Base-by-base conservation (phyloP, 2,329 filamentous ascomycete genomes). In the Chrysoporthe deuterocubensis region DNA sequence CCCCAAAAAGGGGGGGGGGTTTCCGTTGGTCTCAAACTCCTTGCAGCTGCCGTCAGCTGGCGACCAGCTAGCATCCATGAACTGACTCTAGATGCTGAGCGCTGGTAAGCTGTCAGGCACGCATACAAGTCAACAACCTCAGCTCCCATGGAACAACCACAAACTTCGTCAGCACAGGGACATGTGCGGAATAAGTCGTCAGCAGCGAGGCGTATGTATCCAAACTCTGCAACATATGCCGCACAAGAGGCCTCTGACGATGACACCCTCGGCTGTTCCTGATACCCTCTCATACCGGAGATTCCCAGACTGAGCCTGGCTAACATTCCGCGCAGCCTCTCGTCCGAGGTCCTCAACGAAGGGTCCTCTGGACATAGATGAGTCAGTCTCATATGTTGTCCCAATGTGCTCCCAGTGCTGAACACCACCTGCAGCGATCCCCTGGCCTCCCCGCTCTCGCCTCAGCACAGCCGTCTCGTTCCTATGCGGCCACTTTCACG, bases 341-440 rank as follows among this genome's bases (percentile, higher is more conserved):
- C 81, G 89, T 57, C 86, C 90, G 9, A 84, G 90, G 62, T 88
- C 90, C 54, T 86, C 90, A 57, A 96, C 93, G 4, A 92, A 89
- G 78, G 93, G 92, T 0, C 93, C 93, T 4, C 82, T 97, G 26
- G 93, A 96, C 74, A 81, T 83, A 70, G 88, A 90, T 71, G 91
- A 95, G 91, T 95, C 84, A 79, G 89, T 78, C 32, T 48, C n/a
- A 50, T 62, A 63, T 54, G 34, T 21, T 67, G 58, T 56, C 34
- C n/a, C 26, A 37, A n/a, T n/a, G n/a, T 40, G 26, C 32, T 37
- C 11, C n/a, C 57, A 68, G 69, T 50, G 66, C 58, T 62, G 71
- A 66, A 70, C 62, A 7, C 32, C 32, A 50, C 34, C 8, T 50
- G 75, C 73, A 75, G 52, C 64, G 76, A 68, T 68, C 75, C 71